phyloP scores from a whole-genome alignment of 441 rosid species.

The Erodium trifolium region DNA sequence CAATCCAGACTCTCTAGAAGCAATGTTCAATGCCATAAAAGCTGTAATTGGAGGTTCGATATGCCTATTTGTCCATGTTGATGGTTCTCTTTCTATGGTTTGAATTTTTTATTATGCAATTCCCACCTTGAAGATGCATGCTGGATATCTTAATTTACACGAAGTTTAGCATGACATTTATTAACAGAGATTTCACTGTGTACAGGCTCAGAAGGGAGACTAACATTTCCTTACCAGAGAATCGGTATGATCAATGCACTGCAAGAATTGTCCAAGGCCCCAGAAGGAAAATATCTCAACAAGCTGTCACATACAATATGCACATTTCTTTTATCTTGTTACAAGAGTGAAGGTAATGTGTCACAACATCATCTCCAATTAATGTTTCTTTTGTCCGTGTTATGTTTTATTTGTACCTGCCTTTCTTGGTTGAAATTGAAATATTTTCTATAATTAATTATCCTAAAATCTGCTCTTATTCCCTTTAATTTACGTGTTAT shows the following conservation, averaged over 20 bases:
- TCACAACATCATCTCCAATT: neutral
- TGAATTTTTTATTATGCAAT: neutral
- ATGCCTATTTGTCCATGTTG: constrained; percentile 14
- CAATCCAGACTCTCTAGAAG: constrained; percentile 85
- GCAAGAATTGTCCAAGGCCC: constrained; percentile 74
- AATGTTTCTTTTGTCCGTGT: constrained; percentile 12
- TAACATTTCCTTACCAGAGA: constrained; percentile 87
- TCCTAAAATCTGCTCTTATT: constrained; percentile 8
- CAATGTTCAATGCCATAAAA: constrained; percentile 69
- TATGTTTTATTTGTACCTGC: neutral
- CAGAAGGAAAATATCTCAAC: constrained; percentile 81
- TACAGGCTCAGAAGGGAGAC: constrained; percentile 94
- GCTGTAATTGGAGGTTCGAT: constrained; percentile 83
- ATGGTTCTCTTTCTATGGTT: neutral
- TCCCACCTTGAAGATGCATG: neutral
- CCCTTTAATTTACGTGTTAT: neutral
- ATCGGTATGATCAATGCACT: constrained; percentile 78
- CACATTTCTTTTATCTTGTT: constrained; percentile 62
- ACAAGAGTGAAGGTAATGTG: constrained; percentile 80
- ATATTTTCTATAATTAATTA: neutral
- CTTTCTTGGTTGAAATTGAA: neutral
- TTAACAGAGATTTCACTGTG: constrained; percentile 14
- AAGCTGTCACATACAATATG: constrained; percentile 45
- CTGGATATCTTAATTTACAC: neutral
- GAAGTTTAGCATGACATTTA: constrained; percentile 7